Evolutionary conservation across 352 stramenopile species (phyloP), one percentile per base, ranked within the genome.

Genomic region (Phytopythium litorale): DNA sequence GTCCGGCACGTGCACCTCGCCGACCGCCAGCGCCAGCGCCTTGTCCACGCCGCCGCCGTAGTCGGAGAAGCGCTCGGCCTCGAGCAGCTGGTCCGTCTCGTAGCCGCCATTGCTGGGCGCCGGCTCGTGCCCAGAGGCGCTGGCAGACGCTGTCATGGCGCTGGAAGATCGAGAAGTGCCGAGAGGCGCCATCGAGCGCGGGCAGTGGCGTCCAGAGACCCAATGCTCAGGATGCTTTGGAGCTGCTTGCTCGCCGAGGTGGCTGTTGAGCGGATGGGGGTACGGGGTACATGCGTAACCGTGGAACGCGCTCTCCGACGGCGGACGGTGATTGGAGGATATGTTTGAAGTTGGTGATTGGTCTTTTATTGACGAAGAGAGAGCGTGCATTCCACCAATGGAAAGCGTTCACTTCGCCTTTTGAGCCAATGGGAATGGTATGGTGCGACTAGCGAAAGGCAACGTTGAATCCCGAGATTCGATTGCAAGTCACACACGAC

Each of bases 11-110:
- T 76, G 56, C 8, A 89, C 65, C 53, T 88, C 82, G 45, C 78
- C 78, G 13, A 83, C 62, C 1, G 78, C 75, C 23, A 88, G 70
- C 23, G 66, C 65, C 4, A 81, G 65, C 28, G 72, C 66, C 63
- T 88, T 89, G 64, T 87, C 71, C 32, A 88, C 66, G 28, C 28
- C 28, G 28, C 81, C 77, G 43, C 88, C 82, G 48, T 58, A 43
- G 19, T 43, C 33, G 5, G 52, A 7, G 16, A 56, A 30, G 32
- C 23, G 52, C 52, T 43, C 32, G 0, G 18, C 2, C 32, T 9
- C 19, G 19, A 58, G 30, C 33, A 58, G 52, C 52, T 30, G 52
- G 33, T 58, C 52, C 19, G 19, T 46, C 33, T 58, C 52, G 19
- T 33, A 16, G n/a, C 32, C 32, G 43, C 3, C 3, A 32, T 28